A percentile compares a stretch with the other conserved stretches of the same genome.
Conservation (phyloP, 2,329 filamentous ascomycete genomes). For the Talaromyces sp. region DNA sequence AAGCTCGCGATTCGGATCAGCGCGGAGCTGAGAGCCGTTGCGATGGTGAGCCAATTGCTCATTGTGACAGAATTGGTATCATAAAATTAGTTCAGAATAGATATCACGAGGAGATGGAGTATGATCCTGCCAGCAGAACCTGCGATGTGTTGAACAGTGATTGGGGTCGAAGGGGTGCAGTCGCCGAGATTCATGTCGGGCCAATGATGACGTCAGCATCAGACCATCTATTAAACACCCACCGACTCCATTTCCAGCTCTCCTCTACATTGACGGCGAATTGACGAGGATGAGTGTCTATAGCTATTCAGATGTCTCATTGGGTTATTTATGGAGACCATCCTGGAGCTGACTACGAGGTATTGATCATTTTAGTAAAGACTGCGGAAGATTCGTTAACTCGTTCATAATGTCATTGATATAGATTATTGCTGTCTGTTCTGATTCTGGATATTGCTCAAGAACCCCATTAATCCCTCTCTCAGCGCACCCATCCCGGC, state of each 20-base stretch:
- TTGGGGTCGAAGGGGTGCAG: background rate
- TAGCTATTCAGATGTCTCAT: background rate
- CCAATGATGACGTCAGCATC: background rate
- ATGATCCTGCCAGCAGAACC: background rate
- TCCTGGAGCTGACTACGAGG: background rate
- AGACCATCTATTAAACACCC: background rate
- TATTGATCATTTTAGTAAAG: too few relatives aligned
- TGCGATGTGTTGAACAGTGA: background rate
- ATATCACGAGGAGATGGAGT: background rate
- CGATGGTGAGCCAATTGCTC: conserved; percentile 26
- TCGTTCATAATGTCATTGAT: background rate
- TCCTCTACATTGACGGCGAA: background rate
- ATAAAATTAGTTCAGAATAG: background rate
- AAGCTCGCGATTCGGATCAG: conserved; percentile 36
- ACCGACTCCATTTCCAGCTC: background rate
- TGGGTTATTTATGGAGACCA: background rate
- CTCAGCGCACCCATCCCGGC: conserved; percentile 28
- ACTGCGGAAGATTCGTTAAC: background rate
- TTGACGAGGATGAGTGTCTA: background rate
- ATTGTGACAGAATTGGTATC: background rate
- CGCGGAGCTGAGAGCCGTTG: conserved; percentile 36
- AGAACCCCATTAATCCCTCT: conserved; percentile 29
- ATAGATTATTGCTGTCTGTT: conserved; percentile 21
- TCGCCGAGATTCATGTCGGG: background rate
- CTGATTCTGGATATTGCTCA: conserved; percentile 26